Percentiles rank a stretch among this genome's conserved stretches.
These are phyloP conservation scores for Blepharisma japonicum DNA, from an alignment of 73 alveolate species.

Conservation along the genomic window DNA sequence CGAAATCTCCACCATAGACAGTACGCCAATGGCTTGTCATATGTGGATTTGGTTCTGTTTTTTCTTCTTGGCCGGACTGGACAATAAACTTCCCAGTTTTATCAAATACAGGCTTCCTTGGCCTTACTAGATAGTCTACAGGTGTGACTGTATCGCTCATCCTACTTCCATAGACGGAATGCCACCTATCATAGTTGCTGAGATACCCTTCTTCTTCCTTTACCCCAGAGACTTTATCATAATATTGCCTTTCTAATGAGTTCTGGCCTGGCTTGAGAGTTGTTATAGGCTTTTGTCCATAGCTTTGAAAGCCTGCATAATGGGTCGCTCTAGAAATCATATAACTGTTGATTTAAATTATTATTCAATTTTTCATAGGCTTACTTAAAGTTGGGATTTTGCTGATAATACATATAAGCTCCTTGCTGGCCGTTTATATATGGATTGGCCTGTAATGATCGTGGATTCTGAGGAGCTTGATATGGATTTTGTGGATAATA, in stretches of 20 bases:
- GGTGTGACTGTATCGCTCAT: background rate
- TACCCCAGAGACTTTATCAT: background rate
- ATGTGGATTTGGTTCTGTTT: background rate
- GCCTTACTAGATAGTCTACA: background rate
- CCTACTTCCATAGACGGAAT: background rate
- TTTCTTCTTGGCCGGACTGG: background rate
- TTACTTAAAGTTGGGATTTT: no score
- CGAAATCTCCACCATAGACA: background rate
- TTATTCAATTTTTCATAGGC: no score
- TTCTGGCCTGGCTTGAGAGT: conserved; percentile 26
- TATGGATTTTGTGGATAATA: no score
- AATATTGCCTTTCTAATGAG: conserved; percentile 14
- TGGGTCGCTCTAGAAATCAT: conserved; percentile 29
- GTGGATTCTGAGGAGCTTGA: no score
- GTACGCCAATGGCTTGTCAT: conserved; percentile 25
- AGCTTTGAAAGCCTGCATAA: conserved; percentile 26
- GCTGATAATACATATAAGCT: no score
- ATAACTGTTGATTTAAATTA: no score
- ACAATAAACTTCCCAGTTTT: conserved; percentile 6
- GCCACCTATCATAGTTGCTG: background rate
- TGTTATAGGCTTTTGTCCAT: conserved; percentile 26
- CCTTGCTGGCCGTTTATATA: no score
- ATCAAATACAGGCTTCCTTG: background rate
- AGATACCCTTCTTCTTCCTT: conserved; percentile 1
- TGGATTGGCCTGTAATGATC: no score